These are phyloP conservation scores for Parietaria judaica DNA, from an alignment of 306 rosid species.

Conservation along the genomic window DNA sequence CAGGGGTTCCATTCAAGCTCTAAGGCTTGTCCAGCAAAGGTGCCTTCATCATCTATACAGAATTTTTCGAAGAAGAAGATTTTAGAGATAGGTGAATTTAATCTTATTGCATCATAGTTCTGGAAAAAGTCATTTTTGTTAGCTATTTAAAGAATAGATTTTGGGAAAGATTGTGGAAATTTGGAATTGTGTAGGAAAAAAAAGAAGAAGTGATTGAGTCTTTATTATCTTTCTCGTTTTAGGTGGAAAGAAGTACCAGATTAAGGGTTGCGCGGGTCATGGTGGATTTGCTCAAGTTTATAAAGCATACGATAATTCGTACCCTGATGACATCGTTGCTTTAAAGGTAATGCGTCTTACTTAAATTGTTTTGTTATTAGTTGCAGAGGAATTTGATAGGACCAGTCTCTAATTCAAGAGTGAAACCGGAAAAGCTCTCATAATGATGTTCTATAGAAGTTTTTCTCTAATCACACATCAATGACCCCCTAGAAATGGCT, in stretches of 20 bases:
- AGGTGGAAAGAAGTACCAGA: constrained; percentile 87
- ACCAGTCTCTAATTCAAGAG: too few relatives aligned
- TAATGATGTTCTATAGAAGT: too few relatives aligned
- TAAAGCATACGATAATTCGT: constrained; percentile 57
- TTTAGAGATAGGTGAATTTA: constrained; percentile 62
- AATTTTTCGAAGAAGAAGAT: constrained; percentile 74
- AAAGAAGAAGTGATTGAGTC: too few relatives aligned
- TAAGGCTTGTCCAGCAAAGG: constrained; percentile 68
- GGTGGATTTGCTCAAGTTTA: constrained; percentile 94
- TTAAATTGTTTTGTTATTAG: not conserved
- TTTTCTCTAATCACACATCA: too few relatives aligned
- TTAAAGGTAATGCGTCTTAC: constrained; percentile 45
- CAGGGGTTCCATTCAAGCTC: constrained; percentile 65
- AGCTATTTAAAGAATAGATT: not conserved
- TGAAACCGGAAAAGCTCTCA: too few relatives aligned
- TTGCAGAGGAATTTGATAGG: too few relatives aligned
- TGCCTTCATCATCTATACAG: constrained; percentile 51
- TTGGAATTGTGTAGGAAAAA: too few relatives aligned
- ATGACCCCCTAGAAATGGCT: too few relatives aligned
- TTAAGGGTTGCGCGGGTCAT: constrained; percentile 85
- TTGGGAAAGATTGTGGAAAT: too few relatives aligned
- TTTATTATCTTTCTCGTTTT: not conserved
- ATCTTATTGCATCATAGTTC: not conserved
- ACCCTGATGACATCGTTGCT: constrained; percentile 74
- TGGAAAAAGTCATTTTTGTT: not conserved